These are phyloP conservation scores for Areca catechu DNA, from an alignment of 176 grass and related monocot genomes.

Conservation along the genomic window DNA sequence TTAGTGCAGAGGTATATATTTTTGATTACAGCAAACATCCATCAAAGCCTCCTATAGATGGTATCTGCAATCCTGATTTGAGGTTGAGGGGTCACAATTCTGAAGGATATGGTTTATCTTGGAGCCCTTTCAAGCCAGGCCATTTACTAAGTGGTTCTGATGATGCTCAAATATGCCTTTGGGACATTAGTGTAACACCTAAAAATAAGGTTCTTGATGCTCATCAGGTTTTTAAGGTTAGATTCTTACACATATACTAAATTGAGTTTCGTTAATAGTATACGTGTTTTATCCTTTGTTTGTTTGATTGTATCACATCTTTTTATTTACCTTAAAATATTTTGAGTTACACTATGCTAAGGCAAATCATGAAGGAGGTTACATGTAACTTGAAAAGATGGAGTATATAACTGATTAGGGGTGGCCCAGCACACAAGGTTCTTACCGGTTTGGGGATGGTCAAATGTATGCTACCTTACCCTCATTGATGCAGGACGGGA, in stretches of 20 bases:
- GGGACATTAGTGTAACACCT: conserved; percentile 73
- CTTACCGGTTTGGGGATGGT: no score
- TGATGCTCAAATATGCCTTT: conserved; percentile 91
- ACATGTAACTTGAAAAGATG: no score
- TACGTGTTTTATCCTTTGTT: background rate
- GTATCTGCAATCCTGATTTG: conserved; percentile 90
- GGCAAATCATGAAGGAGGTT: no score
- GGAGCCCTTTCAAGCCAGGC: conserved; percentile 90
- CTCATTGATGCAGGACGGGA: no score
- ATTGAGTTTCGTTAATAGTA: background rate
- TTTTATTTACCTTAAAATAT: no score
- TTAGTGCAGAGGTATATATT: conserved; percentile 93
- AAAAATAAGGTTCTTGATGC: conserved; percentile 87
- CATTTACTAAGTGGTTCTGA: conserved; percentile 97
- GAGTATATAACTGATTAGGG: no score
- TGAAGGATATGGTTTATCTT: conserved; percentile 97
- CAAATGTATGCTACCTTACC: no score
- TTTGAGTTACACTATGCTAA: no score
- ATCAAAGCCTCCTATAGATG: conserved; percentile 86
- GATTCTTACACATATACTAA: conserved; percentile 1
- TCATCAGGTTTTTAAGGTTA: conserved; percentile 85
- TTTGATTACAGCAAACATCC: conserved; percentile 99
- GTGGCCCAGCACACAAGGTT: no score
- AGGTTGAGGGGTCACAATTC: conserved; percentile 82
- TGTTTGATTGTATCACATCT: no score